phyloP scores from a whole-genome alignment of 345 rosid species.

The Lepidium didymum region DNA sequence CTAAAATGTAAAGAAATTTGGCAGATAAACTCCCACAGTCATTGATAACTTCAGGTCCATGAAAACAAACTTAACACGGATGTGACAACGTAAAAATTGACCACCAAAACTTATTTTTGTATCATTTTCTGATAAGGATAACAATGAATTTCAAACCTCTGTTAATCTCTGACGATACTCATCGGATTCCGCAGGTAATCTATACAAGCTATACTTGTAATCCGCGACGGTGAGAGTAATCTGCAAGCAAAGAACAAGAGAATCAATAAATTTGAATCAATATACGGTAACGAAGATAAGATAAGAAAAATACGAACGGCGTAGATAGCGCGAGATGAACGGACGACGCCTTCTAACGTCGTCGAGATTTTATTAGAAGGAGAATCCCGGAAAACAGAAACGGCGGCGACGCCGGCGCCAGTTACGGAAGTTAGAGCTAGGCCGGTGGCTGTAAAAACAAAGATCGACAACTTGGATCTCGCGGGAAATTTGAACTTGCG shows the following conservation, averaged over 20 bases:
- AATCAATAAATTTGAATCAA: background rate
- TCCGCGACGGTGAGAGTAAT: constrained; percentile 54
- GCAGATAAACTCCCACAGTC: background rate
- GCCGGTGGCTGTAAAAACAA: constrained; percentile 38
- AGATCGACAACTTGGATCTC: constrained; percentile 30
- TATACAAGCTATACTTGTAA: constrained; percentile 50
- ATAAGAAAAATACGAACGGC: constrained; percentile 27
- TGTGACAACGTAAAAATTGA: background rate
- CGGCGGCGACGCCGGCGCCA: background rate
- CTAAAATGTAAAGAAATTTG: too few species aligned
- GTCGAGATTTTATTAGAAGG: constrained; percentile 21
- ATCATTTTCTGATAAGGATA: background rate
- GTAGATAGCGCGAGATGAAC: constrained; percentile 55
- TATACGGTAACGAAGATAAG: background rate
- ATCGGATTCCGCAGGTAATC: constrained; percentile 37
- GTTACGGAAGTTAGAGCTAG: constrained; percentile 25
- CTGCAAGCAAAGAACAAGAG: constrained; percentile 28
- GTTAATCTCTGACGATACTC: constrained; percentile 43
- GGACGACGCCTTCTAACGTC: constrained; percentile 37
- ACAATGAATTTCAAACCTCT: constrained; percentile 39
- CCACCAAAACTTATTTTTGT: background rate
- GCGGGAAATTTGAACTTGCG: constrained; percentile 34
- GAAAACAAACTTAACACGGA: background rate
- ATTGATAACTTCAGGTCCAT: background rate
- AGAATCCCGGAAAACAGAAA: constrained; percentile 21